Percentiles rank a stretch among this genome's conserved stretches.
Conservation (phyloP, 192 early-diverging fungal genomes). For the Phlyctochytrium arcticum region DNA sequence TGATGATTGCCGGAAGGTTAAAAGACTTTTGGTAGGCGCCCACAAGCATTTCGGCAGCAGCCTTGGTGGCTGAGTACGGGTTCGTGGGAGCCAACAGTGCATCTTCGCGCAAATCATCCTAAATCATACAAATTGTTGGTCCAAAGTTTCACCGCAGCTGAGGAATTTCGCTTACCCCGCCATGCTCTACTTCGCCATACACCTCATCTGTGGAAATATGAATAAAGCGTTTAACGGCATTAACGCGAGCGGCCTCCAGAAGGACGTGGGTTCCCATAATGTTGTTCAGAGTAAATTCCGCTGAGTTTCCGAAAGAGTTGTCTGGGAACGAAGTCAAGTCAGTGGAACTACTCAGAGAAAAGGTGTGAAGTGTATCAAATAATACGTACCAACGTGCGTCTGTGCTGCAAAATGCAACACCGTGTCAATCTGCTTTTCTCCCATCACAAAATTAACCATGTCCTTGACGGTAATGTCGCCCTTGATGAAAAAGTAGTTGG, state of each 20-base stretch:
- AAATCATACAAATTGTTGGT: too few relatives aligned
- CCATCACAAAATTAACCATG: conserved; percentile 58
- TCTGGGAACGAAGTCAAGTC: conserved; percentile 41
- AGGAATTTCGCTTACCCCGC: too few relatives aligned
- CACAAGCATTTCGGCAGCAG: conserved; percentile 74
- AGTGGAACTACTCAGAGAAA: too few relatives aligned
- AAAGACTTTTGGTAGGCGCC: conserved; percentile 75
- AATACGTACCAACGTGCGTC: conserved; percentile 62
- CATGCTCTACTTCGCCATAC: conserved; percentile 64
- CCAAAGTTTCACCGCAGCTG: too few relatives aligned
- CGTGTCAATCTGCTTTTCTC: conserved; percentile 64
- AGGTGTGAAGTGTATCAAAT: neutral
- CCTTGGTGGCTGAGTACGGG: conserved; percentile 81
- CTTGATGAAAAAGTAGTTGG: conserved; percentile 65
- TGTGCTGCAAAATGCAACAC: conserved; percentile 80
- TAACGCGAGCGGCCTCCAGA: conserved; percentile 61
- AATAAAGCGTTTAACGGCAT: conserved; percentile 60
- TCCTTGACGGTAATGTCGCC: conserved; percentile 66
- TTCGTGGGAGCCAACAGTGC: conserved; percentile 66
- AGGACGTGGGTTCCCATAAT: conserved; percentile 79
- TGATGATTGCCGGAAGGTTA: conserved; percentile 71
- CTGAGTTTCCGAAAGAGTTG: conserved; percentile 79
- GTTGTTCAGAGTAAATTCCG: conserved; percentile 75
- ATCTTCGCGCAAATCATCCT: conserved; percentile 61
- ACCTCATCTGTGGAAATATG: conserved; percentile 82